phyloP scores from a whole-genome alignment of 1,284 basidiomycete genomes.

The Gymnopus androsaceus region DNA sequence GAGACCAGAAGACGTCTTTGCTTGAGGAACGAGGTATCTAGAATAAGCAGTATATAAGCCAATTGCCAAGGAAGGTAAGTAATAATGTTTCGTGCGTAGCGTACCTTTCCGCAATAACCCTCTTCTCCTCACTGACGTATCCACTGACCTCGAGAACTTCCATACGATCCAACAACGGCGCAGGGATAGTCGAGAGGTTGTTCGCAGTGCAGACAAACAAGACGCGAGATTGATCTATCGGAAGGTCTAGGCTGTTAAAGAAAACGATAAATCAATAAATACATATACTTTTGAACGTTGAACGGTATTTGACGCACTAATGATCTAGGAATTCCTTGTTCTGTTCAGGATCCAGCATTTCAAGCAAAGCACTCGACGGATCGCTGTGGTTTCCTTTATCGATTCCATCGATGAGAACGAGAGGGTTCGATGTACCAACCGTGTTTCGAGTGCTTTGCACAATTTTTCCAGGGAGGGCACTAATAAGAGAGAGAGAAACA shows the following conservation, averaged over 20 bases:
- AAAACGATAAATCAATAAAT: too few species aligned
- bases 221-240: constrained; percentile 93
- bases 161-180: constrained; percentile 94
- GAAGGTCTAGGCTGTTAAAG: constrained; percentile 83
- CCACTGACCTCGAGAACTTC: constrained; percentile 97
- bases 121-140: constrained; percentile 97
- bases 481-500: constrained; percentile 33
- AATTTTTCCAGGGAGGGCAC: constrained; percentile 95
- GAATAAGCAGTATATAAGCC: background rate
- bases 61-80: background rate
- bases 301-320: constrained; percentile 57
- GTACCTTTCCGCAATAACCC: constrained; percentile 87
- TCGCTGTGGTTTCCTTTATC: constrained; percentile 98
- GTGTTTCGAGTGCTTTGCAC: constrained; percentile 96
- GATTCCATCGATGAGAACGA: constrained; percentile 96
- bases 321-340: constrained; percentile 96
- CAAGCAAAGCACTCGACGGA: constrained; percentile 89
- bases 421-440: constrained; percentile 96
- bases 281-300: too few species aligned
- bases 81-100: too few species aligned
- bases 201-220: constrained; percentile 99
- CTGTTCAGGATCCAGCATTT: constrained; percentile 99
- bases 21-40: constrained; percentile 84
- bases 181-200: constrained; percentile 93
- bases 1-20: constrained; percentile 88